Evolutionary conservation across 164 flowering plant species (phyloP), one percentile per base, ranked within the genome.

Genomic region (Vitis amurensis): DNA sequence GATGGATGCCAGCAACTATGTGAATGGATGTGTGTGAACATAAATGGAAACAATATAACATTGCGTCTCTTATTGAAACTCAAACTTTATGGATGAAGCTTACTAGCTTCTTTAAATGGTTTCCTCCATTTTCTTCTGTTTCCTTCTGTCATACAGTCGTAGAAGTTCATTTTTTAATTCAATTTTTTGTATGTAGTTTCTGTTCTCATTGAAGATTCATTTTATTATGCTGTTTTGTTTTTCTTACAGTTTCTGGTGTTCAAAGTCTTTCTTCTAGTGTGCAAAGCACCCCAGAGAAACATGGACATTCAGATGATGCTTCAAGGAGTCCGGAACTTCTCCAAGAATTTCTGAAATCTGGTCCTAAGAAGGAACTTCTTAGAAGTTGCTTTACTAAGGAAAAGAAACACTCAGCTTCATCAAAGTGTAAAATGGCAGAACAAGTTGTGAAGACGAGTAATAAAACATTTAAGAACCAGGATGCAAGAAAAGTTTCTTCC

Each of bases 221-320:
- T 16, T 71, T 50, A 4, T 50, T 68, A 27, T 64, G 59, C 8
- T 79, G 51, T 59, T 75, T 59, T 17, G 59, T 12, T 72, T 71
- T 60, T 16, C 31, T 52, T 72, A 11, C 79, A 80, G 91, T 70
- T 80, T 86, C 86, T 72, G 88, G 88, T 53, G 72, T 84, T 63
- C 88, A 71, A 59, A 84, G 87, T 66, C 79, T 80, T 70, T 86
- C 89, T 59, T 88, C 94, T 61, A 84, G 88, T 72, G 88, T 83
- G 73, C 90, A 85, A 65, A 86, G 93, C 83, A 85, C 88, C 47
- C 88, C 89, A 52, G 92, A 83, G 77, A 87, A 84, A 69, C 82
- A 80, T 66, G 88, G 83, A 23, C 79, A 79, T 70, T 77, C 77
- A 57, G 84, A 79, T 79, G 87, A 86, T 74, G 87, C 82, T 71